Evolutionary conservation across 345 rosid genomes (phyloP), one percentile per base, ranked within the genome.

Genomic region (Eucalyptus lansdowneana): DNA sequence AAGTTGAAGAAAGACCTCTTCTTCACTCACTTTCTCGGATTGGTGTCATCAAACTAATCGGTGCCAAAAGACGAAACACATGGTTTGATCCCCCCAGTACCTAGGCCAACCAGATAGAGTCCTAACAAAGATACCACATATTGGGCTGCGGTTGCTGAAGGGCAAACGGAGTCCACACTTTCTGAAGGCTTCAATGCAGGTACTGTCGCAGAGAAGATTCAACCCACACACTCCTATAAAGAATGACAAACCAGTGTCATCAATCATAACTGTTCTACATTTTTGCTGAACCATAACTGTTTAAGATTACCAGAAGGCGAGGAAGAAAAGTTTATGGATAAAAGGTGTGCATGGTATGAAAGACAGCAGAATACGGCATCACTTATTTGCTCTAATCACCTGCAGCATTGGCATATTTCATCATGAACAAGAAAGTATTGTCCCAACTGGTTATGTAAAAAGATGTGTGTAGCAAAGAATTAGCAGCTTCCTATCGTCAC

Each of bases 21-120:
- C 88, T 81, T 91, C 67, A 69, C 88, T 87, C 90, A 86, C 87
- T 93, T 94, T 69, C 42, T 89, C 7, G 89, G 60, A 88, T 93
- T 92, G 14, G 90, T 92, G 45, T 93, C 93, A 87, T 93, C 95
- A 81, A 93, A 93, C 89, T 92, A 90, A 54, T 93, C 93, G 0
- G 91, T 54, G 42, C 91, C 88, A 88, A 93, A 93, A 22, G 95
- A 91, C 3, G 91, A 93, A 89, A 93, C 94, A 87, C 95, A 91
- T 27, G 93, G 94, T 87, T 93, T 92, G 91, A 93, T 91, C 51
- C 94, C 94, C 42, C 94, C 94, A 5, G 95, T 92, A 47, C 93
- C 95, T 1, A 92, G 91, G 25, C 91, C 94, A 45, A 93, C 92
- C 67, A 91, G 93, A 90, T 91, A 92, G 85, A 93, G 93, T 47